A percentile compares a stretch with the other conserved stretches of the same genome.
Conservation (phyloP, 1,139 yeast genomes). For the Meyerozyma guilliermondii region DNA sequence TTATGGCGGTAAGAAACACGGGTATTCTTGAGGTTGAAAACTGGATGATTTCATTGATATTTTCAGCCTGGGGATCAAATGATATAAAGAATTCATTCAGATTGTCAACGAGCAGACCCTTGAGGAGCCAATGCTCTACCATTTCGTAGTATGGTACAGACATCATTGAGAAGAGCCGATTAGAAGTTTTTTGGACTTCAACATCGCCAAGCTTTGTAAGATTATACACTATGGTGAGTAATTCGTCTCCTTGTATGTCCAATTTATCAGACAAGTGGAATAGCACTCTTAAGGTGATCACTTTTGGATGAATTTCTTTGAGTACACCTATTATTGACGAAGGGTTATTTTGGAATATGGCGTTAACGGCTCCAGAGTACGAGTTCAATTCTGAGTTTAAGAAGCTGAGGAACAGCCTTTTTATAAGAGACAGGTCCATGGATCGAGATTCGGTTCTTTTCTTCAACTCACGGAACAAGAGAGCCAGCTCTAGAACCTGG, state of each 20-base stretch:
- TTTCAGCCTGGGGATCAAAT: slow-evolving; percentile 23
- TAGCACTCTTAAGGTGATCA: slow-evolving; percentile 53
- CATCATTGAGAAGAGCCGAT: slow-evolving; percentile 41
- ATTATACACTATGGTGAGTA: slow-evolving; percentile 49
- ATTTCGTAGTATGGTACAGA: slow-evolving; percentile 60
- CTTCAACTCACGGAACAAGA: slow-evolving; percentile 51
- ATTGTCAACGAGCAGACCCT: slow-evolving; percentile 56
- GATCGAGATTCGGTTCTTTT: slow-evolving; percentile 21
- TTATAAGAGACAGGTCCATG: slow-evolving; percentile 43
- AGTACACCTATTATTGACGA: slow-evolving; percentile 35
- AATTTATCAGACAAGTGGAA: slow-evolving; percentile 36
- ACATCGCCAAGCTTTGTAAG: slow-evolving; percentile 63
- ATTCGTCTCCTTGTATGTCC: slow-evolving; percentile 46
- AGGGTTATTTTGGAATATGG: slow-evolving; percentile 36
- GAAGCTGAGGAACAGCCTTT: slow-evolving; percentile 59
- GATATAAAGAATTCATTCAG: slow-evolving; percentile 65
- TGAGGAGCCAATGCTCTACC: slow-evolving; percentile 61
- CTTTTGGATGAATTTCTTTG: slow-evolving; percentile 45
- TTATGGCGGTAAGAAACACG: slow-evolving; percentile 39
- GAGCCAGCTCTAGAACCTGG: slow-evolving; percentile 65
- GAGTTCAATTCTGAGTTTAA: slow-evolving; percentile 47
- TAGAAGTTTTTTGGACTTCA: slow-evolving; percentile 39
- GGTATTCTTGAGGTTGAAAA: slow-evolving; percentile 49
- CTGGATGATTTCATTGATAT: slow-evolving; percentile 33
- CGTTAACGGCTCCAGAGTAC: slow-evolving; percentile 55